These are phyloP conservation scores for Colletotrichum chlorophyti DNA, from an alignment of 2,329 filamentous ascomycete genomes.

Conservation along the genomic window DNA sequence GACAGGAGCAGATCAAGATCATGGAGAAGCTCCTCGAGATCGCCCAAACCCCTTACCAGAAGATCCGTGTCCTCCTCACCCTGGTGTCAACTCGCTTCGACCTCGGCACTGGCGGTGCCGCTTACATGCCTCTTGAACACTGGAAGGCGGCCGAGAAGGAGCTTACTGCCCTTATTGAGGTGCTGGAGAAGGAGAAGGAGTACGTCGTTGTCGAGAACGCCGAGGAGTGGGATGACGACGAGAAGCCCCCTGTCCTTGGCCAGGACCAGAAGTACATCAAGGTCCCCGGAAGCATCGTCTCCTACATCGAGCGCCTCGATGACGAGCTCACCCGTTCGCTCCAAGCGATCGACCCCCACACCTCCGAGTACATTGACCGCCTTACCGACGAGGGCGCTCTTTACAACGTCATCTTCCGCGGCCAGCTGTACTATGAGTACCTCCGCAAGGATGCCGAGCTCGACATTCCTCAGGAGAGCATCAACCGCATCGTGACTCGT, in stretches of 20 bases:
- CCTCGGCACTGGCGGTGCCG: conserved; percentile 76
- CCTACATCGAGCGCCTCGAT: conserved; percentile 92
- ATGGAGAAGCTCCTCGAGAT: conserved; percentile 98
- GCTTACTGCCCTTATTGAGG: conserved; percentile 76
- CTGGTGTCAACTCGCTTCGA: conserved; percentile 95
- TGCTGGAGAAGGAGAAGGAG: conserved; percentile 80
- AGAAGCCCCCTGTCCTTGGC: conserved; percentile 81
- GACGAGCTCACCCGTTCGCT: conserved; percentile 98
- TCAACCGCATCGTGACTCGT: conserved; percentile 93
- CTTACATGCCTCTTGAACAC: conserved; percentile 92
- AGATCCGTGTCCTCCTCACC: conserved; percentile 88
- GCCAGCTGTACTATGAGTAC: conserved; percentile 86
- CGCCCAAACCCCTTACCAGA: conserved; percentile 88
- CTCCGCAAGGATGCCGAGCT: conserved; percentile 74
- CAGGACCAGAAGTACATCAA: conserved; percentile 83
- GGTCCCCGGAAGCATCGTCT: conserved; percentile 92
- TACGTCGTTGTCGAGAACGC: conserved; percentile 89
- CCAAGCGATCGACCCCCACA: conserved; percentile 97
- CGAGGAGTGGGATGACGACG: conserved; percentile 99
- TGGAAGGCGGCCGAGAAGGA: conserved; percentile 96
- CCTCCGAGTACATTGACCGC: conserved; percentile 96
- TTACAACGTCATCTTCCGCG: conserved; percentile 91
- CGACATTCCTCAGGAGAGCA: conserved; percentile 80
- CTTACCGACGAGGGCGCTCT: conserved; percentile 88
- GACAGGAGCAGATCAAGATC: conserved; percentile 90